A percentile compares a stretch with the other conserved stretches of the same genome.
Conservation (phyloP, 495 filamentous ascomycete genomes). For the Penicillium desertorum region DNA sequence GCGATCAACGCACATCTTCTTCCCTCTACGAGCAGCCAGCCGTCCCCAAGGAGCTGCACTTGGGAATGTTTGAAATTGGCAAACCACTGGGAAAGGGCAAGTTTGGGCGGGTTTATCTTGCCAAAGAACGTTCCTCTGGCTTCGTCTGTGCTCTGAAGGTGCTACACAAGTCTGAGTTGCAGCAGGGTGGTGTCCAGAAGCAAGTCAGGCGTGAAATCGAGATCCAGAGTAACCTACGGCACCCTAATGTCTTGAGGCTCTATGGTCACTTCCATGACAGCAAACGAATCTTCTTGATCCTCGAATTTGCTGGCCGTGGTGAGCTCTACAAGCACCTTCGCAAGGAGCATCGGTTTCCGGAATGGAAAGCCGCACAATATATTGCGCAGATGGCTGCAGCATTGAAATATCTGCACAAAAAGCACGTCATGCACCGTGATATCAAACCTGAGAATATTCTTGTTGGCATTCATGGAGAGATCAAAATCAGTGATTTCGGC, state of each 20-base stretch:
- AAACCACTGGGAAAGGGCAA: slow-evolving; percentile 96
- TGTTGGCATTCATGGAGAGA: slow-evolving; percentile 94
- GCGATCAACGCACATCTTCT: slow-evolving; percentile 52
- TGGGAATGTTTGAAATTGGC: slow-evolving; percentile 99
- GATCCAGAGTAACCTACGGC: slow-evolving; percentile 93
- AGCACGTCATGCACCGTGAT: slow-evolving; percentile 97
- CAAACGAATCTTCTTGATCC: slow-evolving; percentile 92
- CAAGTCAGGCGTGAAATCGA: slow-evolving; percentile 97
- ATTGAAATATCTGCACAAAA: slow-evolving; percentile 87
- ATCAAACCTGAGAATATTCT: slow-evolving; percentile 99
- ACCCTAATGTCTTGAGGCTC: slow-evolving; percentile 91
- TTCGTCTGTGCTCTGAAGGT: slow-evolving; percentile 98
- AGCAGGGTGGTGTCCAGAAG: slow-evolving; percentile 91
- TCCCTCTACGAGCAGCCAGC: slow-evolving; percentile 59
- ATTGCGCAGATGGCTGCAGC: slow-evolving; percentile 98
- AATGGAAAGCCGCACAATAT: slow-evolving; percentile 95
- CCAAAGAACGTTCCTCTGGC: slow-evolving; percentile 80
- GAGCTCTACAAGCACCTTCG: slow-evolving; percentile 97
- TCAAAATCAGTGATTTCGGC: slow-evolving; percentile 98
- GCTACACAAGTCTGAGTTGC: slow-evolving; percentile 89
- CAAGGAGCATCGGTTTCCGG: slow-evolving; percentile 82
- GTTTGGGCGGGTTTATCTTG: slow-evolving; percentile 94
- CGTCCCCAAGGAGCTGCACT: slow-evolving; percentile 74
- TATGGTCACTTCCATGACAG: slow-evolving; percentile 97
- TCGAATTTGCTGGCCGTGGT: slow-evolving; percentile 93